Evolutionary conservation across 306 rosid species (phyloP).

Genomic region (Acmispon strigosus): DNA sequence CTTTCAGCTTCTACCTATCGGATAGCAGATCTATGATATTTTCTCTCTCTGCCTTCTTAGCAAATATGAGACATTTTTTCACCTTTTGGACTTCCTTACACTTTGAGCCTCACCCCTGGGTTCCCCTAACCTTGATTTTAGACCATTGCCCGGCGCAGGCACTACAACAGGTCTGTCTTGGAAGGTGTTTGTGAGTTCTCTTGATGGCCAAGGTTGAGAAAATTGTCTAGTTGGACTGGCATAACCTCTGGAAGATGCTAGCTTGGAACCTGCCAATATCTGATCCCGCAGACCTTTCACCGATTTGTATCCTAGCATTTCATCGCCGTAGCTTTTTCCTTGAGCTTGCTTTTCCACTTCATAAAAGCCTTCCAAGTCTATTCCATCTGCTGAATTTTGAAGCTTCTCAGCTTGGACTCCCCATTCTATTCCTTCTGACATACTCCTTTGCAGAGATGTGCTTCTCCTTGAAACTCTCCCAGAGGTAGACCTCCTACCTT

Average conservation of each 20-base stretch:
- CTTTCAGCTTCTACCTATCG: constrained; percentile 7
- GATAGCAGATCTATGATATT: background rate
- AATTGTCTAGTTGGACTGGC: constrained; percentile 80
- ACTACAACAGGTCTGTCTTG: constrained; percentile 40
- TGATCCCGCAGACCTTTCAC: constrained; percentile 71
- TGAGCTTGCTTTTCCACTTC: constrained; percentile 61
- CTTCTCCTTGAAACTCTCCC: constrained; percentile 65
- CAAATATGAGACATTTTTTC: constrained; percentile 8
- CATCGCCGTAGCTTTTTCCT: constrained; percentile 53
- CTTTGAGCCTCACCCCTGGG: constrained; percentile 48
- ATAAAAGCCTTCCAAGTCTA: constrained; percentile 76
- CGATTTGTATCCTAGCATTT: constrained; percentile 63
- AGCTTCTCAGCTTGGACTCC: constrained; percentile 56
- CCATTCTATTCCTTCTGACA: constrained; percentile 85
- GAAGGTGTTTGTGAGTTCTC: constrained; percentile 39
- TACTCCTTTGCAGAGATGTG: constrained; percentile 84
- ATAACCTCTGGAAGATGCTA: constrained; percentile 48
- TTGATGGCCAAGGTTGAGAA: constrained; percentile 71
- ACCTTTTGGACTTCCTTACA: constrained; percentile 61
- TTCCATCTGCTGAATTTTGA: constrained; percentile 54
- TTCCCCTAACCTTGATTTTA: constrained; percentile 73
- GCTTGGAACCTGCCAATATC: constrained; percentile 56
- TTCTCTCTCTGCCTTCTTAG: background rate
- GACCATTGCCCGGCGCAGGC: constrained; percentile 44
- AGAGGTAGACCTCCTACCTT: constrained; percentile 64